Percentiles rank a stretch among this genome's conserved stretches.
Conservation (phyloP, 331 rosid genomes). For the Malus hybrid region DNA sequence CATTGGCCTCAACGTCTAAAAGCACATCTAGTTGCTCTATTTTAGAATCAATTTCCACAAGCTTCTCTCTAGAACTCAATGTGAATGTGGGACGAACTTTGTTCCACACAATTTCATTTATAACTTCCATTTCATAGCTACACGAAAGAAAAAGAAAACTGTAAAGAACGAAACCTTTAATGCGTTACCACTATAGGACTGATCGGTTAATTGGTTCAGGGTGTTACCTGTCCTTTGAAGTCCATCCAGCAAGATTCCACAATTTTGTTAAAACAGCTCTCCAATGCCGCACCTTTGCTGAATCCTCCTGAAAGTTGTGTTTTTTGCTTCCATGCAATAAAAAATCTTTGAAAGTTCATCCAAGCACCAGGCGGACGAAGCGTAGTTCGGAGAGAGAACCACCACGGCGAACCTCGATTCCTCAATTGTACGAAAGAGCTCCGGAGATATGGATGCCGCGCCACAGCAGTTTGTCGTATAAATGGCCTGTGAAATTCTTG, state of each 20-base stretch:
- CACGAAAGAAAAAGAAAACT: too few species aligned
- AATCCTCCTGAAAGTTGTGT: not conserved
- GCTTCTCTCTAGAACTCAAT: too few species aligned
- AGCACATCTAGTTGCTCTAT: not conserved
- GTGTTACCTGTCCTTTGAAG: not conserved
- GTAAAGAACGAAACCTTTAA: too few species aligned
- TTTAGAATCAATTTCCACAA: too few species aligned
- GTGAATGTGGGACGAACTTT: too few species aligned
- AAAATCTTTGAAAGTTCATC: not conserved
- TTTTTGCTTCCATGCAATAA: not conserved
- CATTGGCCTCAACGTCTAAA: not conserved
- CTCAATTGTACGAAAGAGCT: not conserved
- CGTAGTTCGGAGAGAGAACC: not conserved
- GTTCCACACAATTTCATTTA: too few species aligned
- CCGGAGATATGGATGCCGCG: not conserved
- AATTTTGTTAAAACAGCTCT: not conserved
- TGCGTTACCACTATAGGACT: too few species aligned
- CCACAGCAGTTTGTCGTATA: not conserved
- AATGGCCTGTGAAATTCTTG: not conserved
- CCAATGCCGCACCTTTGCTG: not conserved
- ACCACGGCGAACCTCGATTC: not conserved
- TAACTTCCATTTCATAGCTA: not conserved
- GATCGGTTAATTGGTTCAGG: too few species aligned
- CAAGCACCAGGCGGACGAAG: not conserved
- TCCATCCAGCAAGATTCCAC: conserved; percentile 1